Evolutionary conservation across 2,329 filamentous ascomycete species (phyloP).

Genomic region (Calcarisporium arbuscula): DNA sequence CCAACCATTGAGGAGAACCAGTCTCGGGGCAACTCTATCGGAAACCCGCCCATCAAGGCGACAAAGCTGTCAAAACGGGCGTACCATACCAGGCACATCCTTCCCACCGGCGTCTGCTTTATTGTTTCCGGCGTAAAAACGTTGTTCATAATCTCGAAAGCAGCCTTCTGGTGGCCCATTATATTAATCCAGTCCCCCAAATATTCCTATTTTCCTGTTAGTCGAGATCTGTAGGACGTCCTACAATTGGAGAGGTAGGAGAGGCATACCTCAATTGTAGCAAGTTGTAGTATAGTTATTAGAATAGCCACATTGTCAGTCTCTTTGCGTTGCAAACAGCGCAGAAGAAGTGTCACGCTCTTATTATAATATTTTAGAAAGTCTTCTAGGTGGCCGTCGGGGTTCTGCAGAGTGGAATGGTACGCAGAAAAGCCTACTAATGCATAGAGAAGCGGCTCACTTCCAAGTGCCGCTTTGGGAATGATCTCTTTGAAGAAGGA

Average conservation of each 20-base stretch:
- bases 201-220: conserved; percentile 61
- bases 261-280: conserved; percentile 75
- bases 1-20: conserved; percentile 68
- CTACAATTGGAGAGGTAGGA: no score
- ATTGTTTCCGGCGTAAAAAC: conserved; percentile 73
- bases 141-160: conserved; percentile 70
- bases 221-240: no score
- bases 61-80: conserved; percentile 80
- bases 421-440: conserved; percentile 86
- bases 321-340: conserved; percentile 63
- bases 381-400: conserved; percentile 66
- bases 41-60: conserved; percentile 73
- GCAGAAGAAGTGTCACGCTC: conserved; percentile 71
- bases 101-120: conserved; percentile 62
- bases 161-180: conserved; percentile 86
- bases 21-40: conserved; percentile 64
- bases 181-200: conserved; percentile 94
- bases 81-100: conserved; percentile 83
- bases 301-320: conserved; percentile 68
- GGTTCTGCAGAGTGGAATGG: conserved; percentile 66
- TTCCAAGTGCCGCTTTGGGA: conserved; percentile 61
- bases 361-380: conserved; percentile 89
- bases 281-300: conserved; percentile 82
- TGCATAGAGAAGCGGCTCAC: conserved; percentile 79
- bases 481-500: conserved; percentile 70